phyloP scores from a whole-genome alignment of 1,284 basidiomycete genomes.

The Austroboletus niveus region DNA sequence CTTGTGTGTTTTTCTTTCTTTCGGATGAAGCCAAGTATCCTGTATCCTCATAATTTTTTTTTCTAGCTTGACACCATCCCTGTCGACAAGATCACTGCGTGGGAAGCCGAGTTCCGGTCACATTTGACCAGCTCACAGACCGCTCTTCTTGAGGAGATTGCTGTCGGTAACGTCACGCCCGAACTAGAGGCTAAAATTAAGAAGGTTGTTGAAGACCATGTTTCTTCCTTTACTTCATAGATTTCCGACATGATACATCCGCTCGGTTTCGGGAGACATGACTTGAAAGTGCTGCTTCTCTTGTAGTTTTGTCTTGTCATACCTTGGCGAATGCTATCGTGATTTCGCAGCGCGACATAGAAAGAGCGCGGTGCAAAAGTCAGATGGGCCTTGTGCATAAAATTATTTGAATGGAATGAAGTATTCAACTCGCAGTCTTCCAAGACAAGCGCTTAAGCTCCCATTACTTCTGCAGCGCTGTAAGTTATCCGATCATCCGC shows the following conservation, averaged over 20 bases:
- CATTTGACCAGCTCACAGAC: slow-evolving; percentile 72
- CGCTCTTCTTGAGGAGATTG: slow-evolving; percentile 78
- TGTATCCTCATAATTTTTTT: neutral
- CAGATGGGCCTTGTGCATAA: too few species aligned
- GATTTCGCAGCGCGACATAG: slow-evolving; percentile 27
- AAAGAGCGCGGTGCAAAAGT: neutral
- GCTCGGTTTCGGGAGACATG: slow-evolving; percentile 19
- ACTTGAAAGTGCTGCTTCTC: slow-evolving; percentile 17
- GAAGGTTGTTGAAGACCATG: slow-evolving; percentile 87
- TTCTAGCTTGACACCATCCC: slow-evolving; percentile 83
- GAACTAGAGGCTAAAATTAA: slow-evolving; percentile 93
- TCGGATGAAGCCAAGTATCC: neutral
- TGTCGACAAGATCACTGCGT: slow-evolving; percentile 91
- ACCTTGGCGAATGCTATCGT: slow-evolving; percentile 30
- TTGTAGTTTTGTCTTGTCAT: slow-evolving; percentile 21
- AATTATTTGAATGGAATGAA: too few species aligned
- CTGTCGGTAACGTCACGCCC: slow-evolving; percentile 79
- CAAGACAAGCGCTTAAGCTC: too few species aligned
- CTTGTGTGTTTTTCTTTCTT: slow-evolving; percentile 51
- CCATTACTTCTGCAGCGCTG: too few species aligned
- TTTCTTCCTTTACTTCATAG: slow-evolving; percentile 76
- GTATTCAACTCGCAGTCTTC: too few species aligned
- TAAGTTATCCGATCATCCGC: too few species aligned
- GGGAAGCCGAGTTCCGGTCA: slow-evolving; percentile 90
- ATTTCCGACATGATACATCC: slow-evolving; percentile 18